Base-by-base conservation (phyloP, 768 basidiomycete species). In the Cyathus striatus region DNA sequence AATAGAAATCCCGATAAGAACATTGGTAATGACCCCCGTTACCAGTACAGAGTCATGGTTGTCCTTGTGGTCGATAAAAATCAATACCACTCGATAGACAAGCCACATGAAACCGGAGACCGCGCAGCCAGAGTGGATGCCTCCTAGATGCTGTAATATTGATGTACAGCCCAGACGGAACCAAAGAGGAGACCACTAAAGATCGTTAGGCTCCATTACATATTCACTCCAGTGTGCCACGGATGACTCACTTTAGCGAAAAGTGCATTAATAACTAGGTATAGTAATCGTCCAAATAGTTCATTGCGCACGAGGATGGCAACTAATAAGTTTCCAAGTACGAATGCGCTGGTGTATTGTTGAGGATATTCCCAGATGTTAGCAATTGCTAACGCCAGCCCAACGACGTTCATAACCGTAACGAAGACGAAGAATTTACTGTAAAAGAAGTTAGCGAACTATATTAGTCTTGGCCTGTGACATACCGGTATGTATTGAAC, bases 251-350 rank as follows among this genome's bases (percentile, higher is more conserved):
- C 85, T 75, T 89, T 90, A 14, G 85, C 83, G 48, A 90, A 89
- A 22, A 74, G 60, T 0, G 78, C 84, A 56, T 87, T 90, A 48
- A 86, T 76, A 18, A 81, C 52, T 36, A 80, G 60, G 56, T 90
- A 91, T 12, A 91, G 54, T 25, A 79, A 59, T n/a, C 89, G 82
- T 7, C 86, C 85, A 49, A 90, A 90, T 2, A 89, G 66, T 50
- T 91, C 89, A 52, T 91, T 91, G 17, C 89, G 74, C 70, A 87
- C 77, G 17, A 91, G 70, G 43, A 90, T 79, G 5, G 86, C 78
- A 22, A 77, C 62, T 50, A 81, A 76, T 38, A 91, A 60, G 51
- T 91, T 91, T 0, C 85, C 89, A 2, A 88, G 66, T 6, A 84
- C 81, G 44, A 88, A 72, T 10, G 85, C 84, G 50, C 86, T 80